phyloP scores from a whole-genome alignment of 345 rosid genomes.

The Eucalyptus curtisii region DNA sequence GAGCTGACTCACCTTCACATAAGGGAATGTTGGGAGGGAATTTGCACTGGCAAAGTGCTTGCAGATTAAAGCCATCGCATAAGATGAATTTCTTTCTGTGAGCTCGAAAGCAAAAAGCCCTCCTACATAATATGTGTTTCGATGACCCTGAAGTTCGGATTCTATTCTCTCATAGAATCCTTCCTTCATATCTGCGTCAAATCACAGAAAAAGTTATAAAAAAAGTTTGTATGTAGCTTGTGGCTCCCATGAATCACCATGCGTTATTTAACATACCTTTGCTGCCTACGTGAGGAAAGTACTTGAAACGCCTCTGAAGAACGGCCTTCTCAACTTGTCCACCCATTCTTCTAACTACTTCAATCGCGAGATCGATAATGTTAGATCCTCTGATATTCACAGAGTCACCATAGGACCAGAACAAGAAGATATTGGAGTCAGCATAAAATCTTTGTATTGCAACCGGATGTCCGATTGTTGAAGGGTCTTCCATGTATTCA shows the following conservation, averaged over 20 bases:
- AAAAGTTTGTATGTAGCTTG: not conserved
- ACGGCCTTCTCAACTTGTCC: slow-evolving; percentile 32
- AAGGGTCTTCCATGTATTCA: slow-evolving; percentile 60
- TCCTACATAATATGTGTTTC: slow-evolving; percentile 49
- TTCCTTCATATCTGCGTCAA: slow-evolving; percentile 43
- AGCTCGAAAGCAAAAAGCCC: slow-evolving; percentile 69
- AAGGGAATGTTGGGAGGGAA: slow-evolving; percentile 25
- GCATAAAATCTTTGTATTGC: slow-evolving; percentile 64
- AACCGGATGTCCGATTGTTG: slow-evolving; percentile 49
- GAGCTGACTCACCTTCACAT: slow-evolving; percentile 32
- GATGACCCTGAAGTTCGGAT: slow-evolving; percentile 45
- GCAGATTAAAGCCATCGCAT: slow-evolving; percentile 46
- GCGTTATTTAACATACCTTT: slow-evolving; percentile 28
- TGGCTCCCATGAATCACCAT: not conserved
- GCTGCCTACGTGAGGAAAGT: slow-evolving; percentile 54
- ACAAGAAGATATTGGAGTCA: slow-evolving; percentile 52
- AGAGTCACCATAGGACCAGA: slow-evolving; percentile 60
- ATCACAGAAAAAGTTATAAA: not conserved
- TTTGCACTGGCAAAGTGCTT: slow-evolving; percentile 43
- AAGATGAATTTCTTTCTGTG: slow-evolving; percentile 59
- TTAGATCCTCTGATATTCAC: slow-evolving; percentile 20
- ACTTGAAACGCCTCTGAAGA: slow-evolving; percentile 46
- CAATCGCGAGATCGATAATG: slow-evolving; percentile 26
- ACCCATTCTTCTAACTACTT: slow-evolving; percentile 27
- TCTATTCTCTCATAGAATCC: slow-evolving; percentile 52